Evolutionary conservation across 2,329 filamentous ascomycete genomes (phyloP).

Genomic region (Esteya vermicola): DNA sequence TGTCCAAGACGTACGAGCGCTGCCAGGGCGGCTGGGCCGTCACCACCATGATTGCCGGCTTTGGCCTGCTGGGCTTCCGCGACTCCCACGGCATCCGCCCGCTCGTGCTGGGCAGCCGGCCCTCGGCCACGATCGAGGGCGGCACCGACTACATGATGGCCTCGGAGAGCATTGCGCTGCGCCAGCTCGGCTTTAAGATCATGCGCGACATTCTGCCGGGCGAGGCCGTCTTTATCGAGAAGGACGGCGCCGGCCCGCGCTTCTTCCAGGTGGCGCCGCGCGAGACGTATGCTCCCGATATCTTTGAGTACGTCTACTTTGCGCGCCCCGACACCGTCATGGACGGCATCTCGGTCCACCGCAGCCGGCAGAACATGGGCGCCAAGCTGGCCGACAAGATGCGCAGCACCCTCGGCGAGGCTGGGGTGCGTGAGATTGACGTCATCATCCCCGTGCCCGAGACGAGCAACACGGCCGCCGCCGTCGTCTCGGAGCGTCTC

Average conservation of each 20-base stretch:
- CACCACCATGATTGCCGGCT: constrained; percentile 72
- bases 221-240: constrained; percentile 48
- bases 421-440: constrained; percentile 64
- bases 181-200: constrained; percentile 64
- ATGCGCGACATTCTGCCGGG: constrained; percentile 43
- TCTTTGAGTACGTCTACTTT: constrained; percentile 84
- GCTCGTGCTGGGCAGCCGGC: constrained; percentile 60
- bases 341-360: constrained; percentile 77
- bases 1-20: constrained; percentile 57
- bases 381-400: constrained; percentile 64
- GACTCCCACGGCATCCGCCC: constrained; percentile 77
- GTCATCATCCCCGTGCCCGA: constrained; percentile 25
- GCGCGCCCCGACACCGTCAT: constrained; percentile 70
- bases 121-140: constrained; percentile 45
- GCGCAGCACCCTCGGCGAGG: constrained; percentile 48
- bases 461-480: constrained; percentile 70
- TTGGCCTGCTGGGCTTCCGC: constrained; percentile 63
- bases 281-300: constrained; percentile 67
- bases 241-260: constrained; percentile 57
- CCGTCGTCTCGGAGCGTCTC: constrained; percentile 57
- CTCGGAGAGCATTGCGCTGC: constrained; percentile 72
- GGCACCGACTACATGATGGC: constrained; percentile 59
- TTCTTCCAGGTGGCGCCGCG: constrained; percentile 61
- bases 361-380: constrained; percentile 77
- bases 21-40: constrained; percentile 71